Base-by-base conservation (phyloP, 352 stramenopile genomes). In the Globisporangium paddicum region DNA sequence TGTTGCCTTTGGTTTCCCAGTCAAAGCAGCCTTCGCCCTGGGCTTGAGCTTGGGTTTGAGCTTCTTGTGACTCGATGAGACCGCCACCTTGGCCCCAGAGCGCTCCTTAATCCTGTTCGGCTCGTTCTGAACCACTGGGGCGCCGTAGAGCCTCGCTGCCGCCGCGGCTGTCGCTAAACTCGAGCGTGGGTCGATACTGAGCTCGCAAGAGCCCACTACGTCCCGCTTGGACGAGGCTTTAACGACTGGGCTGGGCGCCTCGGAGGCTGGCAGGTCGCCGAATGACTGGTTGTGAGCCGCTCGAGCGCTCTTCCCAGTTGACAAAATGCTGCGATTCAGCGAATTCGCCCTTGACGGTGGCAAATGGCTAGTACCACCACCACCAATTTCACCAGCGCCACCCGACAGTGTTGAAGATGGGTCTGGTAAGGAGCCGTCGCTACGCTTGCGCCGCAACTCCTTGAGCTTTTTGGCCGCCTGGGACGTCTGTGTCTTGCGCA, bases 391-490 rank as follows among this genome's bases (percentile, higher is more conserved):
- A 21, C 18, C 6, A 44, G 14, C 38, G 6, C 38, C 38, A 44
- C 38, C 8, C 38, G 38, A 44, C 38, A 21, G 6, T 37, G 45
- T 52, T 25, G 16, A 10, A 35, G 41, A 16, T 18, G n/a, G 55
- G 19, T 25, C 35, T 5, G 34, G 41, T n/a, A 52, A 32, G 7
- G 42, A 30, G 9, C 26, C 26, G 40, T 49, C 58, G 4, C 38
- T 47, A 19, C 45, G 28, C 28, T 70, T 79, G 11, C 53, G 49
- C 10, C 55, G 63, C 37, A 77, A 50, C 5, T 73, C 66, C 49
- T 77, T 84, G 9, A 87, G 59, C 40, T 79, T 87, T n/a, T 68
- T 70, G n/a, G 74, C 64, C 6, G 65, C 77, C 3, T 72, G 64
- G 21, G 59, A 60, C 2, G 74, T 69, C 45, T 82, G 66, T 1